A percentile compares a stretch with the other conserved stretches of the same genome.
Conservation (phyloP, 2,329 filamentous ascomycete genomes). For the Cryphonectria radicalis region DNA sequence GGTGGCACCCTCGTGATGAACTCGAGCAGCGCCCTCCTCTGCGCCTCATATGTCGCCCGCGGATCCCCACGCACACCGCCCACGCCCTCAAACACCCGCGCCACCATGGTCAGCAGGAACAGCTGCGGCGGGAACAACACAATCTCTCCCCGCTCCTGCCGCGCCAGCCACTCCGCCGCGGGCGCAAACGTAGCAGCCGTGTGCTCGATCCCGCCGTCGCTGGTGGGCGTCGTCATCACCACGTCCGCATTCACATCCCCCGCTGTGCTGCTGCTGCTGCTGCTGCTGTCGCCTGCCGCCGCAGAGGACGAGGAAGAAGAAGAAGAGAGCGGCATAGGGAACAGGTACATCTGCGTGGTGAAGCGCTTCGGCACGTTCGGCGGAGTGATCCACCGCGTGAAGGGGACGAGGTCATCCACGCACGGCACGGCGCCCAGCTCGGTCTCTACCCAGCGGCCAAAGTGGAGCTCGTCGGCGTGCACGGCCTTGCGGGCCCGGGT, state of each 20-base stretch:
- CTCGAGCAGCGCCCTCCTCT: constrained; percentile 56
- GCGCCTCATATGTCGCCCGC: constrained; percentile 53
- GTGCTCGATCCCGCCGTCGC: constrained; percentile 62
- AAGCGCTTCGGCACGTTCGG: constrained; percentile 74
- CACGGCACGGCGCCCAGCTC: constrained; percentile 5
- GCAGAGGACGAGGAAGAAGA: not conserved
- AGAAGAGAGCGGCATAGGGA: constrained; percentile 72
- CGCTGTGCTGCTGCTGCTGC: not conserved
- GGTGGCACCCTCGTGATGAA: constrained; percentile 49
- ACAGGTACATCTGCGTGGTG: constrained; percentile 96
- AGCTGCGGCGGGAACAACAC: constrained; percentile 91
- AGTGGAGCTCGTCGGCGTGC: constrained; percentile 67
- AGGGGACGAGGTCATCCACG: constrained; percentile 71
- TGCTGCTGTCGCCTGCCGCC: not conserved
- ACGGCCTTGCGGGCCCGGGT: constrained; percentile 73
- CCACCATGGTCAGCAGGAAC: constrained; percentile 68
- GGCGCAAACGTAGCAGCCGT: constrained; percentile 80
- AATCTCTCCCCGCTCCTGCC: constrained; percentile 67
- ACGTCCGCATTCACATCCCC: constrained; percentile 48
- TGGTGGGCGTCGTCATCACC: constrained; percentile 70
- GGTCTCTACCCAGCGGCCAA: constrained; percentile 65
- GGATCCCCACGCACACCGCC: constrained; percentile 52
- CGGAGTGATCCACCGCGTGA: constrained; percentile 92
- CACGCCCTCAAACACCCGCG: constrained; percentile 52
- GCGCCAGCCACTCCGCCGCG: constrained; percentile 69